Percentiles rank a stretch among this genome's conserved stretches.
phyloP scores from a whole-genome alignment of 83 land plant genomes.

The Isoetes engelmannii region DNA sequence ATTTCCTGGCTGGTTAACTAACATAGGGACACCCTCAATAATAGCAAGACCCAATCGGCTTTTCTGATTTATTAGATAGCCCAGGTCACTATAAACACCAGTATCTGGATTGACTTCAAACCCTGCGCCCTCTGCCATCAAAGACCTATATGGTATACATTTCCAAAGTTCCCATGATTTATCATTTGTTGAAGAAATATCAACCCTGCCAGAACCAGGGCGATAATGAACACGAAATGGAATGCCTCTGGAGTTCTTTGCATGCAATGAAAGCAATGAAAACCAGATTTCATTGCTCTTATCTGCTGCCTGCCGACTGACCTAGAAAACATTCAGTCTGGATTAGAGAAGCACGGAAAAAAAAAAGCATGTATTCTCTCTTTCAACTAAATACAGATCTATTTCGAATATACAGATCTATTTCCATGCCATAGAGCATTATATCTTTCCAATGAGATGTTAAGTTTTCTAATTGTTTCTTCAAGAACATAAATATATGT shows the following conservation, averaged over 20 bases:
- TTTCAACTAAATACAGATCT: background rate
- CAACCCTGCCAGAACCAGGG: conserved; percentile 55
- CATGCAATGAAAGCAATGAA: conserved; percentile 69
- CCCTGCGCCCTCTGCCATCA: conserved; percentile 19
- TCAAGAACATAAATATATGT: background rate
- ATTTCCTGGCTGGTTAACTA: conserved; percentile 81
- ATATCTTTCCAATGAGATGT: background rate
- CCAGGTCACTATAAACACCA: conserved; percentile 23
- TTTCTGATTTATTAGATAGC: conserved; percentile 62
- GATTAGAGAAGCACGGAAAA: background rate
- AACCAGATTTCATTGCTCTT: conserved; percentile 31
- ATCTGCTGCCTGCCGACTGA: background rate
- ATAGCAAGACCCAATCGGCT: conserved; percentile 56
- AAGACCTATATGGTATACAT: conserved; percentile 34
- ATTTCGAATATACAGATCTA: conserved; percentile 4
- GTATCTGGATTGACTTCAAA: conserved; percentile 33
- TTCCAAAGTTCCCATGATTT: conserved; percentile 54
- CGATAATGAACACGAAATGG: conserved; percentile 51
- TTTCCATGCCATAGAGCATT: background rate
- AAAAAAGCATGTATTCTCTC: conserved; percentile 8
- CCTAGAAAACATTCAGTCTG: background rate
- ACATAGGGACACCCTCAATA: conserved; percentile 52
- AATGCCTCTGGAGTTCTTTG: conserved; percentile 51
- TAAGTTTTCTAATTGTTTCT: background rate
- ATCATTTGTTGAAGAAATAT: conserved; percentile 49